Percentiles rank a stretch among this genome's conserved stretches.
Conservation (phyloP, 768 basidiomycete species). For the Pholiota molesta region DNA sequence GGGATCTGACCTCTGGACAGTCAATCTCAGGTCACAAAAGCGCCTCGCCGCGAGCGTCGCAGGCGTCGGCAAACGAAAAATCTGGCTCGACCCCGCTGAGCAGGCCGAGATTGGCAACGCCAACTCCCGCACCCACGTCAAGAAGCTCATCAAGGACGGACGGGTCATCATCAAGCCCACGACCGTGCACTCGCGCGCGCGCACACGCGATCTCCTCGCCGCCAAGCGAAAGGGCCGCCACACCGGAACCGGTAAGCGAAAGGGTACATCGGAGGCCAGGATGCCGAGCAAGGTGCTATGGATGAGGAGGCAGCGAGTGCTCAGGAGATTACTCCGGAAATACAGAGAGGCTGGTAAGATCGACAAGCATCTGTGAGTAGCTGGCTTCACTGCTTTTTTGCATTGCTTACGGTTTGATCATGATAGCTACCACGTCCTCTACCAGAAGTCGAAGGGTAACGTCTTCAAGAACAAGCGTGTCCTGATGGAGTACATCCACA, state of each 20-base stretch:
- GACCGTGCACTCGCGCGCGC: slow-evolving; percentile 94
- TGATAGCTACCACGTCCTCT: slow-evolving; percentile 92
- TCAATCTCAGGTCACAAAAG: slow-evolving; percentile 98
- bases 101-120: slow-evolving; percentile 98
- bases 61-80: slow-evolving; percentile 96
- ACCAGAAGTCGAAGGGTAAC: slow-evolving; percentile 99
- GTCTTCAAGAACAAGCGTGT: slow-evolving; percentile 99
- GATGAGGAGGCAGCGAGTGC: slow-evolving; percentile 98
- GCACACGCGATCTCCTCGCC: slow-evolving; percentile 89
- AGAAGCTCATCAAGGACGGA: slow-evolving; percentile 99
- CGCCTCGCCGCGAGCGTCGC: slow-evolving; percentile 96
- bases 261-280: slow-evolving; percentile 98
- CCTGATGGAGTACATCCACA: slow-evolving; percentile 99
- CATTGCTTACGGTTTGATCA: slow-evolving; percentile 5
- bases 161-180: slow-evolving; percentile 94
- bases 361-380: slow-evolving; percentile 94
- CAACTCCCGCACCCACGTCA: slow-evolving; percentile 97
- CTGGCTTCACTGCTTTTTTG: slow-evolving; percentile 13
- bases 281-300: slow-evolving; percentile 98
- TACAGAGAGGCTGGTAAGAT: slow-evolving; percentile 99
- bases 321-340: slow-evolving; percentile 93
- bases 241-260: slow-evolving; percentile 97
- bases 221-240: slow-evolving; percentile 99
- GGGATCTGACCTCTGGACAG: slow-evolving; percentile 38
- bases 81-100: slow-evolving; percentile 98